phyloP scores from a whole-genome alignment of 179 eudicot genomes.

The Monotropa hypopitys region DNA sequence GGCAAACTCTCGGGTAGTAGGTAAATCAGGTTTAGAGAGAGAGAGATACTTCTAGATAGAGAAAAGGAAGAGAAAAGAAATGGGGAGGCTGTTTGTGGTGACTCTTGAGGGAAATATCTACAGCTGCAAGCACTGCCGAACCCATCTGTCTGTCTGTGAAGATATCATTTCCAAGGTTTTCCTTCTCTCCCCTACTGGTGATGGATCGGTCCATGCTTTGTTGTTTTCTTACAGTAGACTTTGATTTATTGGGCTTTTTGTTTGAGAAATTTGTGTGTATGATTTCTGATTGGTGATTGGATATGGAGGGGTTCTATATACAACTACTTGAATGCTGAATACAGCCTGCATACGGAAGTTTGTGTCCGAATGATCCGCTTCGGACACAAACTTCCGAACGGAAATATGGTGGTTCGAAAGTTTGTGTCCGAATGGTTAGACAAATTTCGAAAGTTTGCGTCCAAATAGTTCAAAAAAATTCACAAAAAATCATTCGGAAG shows the following conservation, averaged over 20 bases:
- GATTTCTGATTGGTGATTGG: background rate
- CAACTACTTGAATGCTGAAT: too few species aligned
- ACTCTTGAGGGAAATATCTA: conserved; percentile 69
- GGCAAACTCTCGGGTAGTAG: background rate
- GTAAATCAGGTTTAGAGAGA: background rate
- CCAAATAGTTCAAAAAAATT: too few species aligned
- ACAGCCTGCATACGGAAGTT: too few species aligned
- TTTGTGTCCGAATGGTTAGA: too few species aligned
- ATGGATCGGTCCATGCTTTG: background rate
- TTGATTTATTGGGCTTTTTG: conserved; percentile 5
- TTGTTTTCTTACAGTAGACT: background rate
- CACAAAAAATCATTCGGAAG: too few species aligned
- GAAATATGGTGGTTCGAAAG: too few species aligned
- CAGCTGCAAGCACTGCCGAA: conserved; percentile 71
- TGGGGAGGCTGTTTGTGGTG: conserved; percentile 5
- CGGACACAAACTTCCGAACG: too few species aligned
- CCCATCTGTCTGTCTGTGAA: conserved; percentile 52
- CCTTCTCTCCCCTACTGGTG: background rate
- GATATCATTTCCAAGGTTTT: conserved; percentile 75
- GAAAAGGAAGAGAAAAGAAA: background rate
- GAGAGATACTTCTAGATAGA: background rate
- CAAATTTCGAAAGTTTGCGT: too few species aligned
- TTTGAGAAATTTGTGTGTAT: conserved; percentile 4
- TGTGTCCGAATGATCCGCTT: too few species aligned
- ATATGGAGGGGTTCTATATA: too few species aligned